Conservation (phyloP, 2,329 filamentous ascomycete genomes). For the Sporothrix pseudoabietina region DNA sequence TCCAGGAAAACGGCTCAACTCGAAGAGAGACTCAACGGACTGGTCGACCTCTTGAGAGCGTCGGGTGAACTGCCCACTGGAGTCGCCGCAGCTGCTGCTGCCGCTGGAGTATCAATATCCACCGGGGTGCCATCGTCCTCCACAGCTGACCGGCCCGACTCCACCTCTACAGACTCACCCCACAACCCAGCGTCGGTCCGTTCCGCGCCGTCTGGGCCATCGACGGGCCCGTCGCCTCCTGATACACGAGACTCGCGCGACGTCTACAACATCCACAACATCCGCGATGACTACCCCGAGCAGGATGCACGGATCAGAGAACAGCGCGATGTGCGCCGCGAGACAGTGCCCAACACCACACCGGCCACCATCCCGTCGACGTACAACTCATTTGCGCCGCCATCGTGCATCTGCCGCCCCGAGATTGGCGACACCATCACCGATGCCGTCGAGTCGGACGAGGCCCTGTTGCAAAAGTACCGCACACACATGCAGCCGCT, state of each 20-base stretch:
- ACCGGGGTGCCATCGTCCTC: background rate
- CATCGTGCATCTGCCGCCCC: constrained; percentile 52
- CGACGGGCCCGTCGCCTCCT: constrained; percentile 24
- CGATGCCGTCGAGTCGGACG: constrained; percentile 50
- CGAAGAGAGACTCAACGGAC: constrained; percentile 53
- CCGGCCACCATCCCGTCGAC: constrained; percentile 29
- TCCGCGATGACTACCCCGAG: background rate
- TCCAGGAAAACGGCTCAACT: constrained; percentile 53
- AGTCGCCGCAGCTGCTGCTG: background rate
- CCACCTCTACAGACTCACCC: constrained; percentile 19
- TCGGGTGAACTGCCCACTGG: constrained; percentile 43
- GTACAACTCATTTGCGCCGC: constrained; percentile 52
- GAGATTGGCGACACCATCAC: constrained; percentile 44
- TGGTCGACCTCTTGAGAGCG: constrained; percentile 52
- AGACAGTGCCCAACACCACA: background rate
- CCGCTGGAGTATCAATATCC: background rate
- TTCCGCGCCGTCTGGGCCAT: background rate
- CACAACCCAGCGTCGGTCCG: background rate
- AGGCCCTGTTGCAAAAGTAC: constrained; percentile 50
- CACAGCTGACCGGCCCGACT: background rate
- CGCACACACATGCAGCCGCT: constrained; percentile 47
- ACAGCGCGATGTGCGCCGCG: background rate
- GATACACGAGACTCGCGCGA: background rate
- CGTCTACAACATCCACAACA: background rate
- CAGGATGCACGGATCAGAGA: background rate